A percentile compares a stretch with the other conserved stretches of the same genome.
Evolutionary conservation across 768 basidiomycete species (phyloP).

Genomic region (Russula earlei): DNA sequence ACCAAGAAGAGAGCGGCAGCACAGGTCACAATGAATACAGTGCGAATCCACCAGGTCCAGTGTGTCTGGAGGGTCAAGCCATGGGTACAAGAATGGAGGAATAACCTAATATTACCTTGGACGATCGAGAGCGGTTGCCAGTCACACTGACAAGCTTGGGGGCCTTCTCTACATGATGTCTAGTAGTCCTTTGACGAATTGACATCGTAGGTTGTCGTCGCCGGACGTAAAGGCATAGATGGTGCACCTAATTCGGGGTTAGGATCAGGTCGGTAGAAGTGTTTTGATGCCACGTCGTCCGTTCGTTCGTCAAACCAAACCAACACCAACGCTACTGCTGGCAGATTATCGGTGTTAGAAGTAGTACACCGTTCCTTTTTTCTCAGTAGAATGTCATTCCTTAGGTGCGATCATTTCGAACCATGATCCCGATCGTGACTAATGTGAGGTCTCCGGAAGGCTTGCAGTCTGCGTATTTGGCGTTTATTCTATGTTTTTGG

Average conservation of each 20-base stretch:
- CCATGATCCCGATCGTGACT: background rate
- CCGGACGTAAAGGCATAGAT: no score
- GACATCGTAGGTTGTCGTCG: no score
- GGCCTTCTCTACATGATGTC: background rate
- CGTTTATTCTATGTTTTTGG: conserved; percentile 21
- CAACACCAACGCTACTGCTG: background rate
- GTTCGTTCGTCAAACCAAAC: background rate
- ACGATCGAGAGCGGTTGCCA: background rate
- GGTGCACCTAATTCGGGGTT: no score
- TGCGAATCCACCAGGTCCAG: background rate
- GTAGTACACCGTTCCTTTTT: background rate
- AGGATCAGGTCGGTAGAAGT: background rate
- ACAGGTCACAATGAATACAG: background rate
- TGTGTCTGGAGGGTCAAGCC: background rate
- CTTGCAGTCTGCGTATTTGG: conserved; percentile 19
- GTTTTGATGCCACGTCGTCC: conserved; percentile 1
- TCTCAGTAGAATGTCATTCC: conserved; percentile 8
- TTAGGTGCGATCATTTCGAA: conserved; percentile 1
- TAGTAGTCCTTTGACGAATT: background rate
- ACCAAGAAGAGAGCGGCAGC: background rate
- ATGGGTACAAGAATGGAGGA: background rate
- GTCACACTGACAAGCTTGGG: background rate
- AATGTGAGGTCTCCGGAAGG: background rate
- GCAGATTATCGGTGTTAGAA: background rate
- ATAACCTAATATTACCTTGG: background rate